A percentile compares a stretch with the other conserved stretches of the same genome.
Evolutionary conservation across 2,329 filamentous ascomycete species (phyloP).

Genomic region (Ophiocordyceps camponoti-floridani): DNA sequence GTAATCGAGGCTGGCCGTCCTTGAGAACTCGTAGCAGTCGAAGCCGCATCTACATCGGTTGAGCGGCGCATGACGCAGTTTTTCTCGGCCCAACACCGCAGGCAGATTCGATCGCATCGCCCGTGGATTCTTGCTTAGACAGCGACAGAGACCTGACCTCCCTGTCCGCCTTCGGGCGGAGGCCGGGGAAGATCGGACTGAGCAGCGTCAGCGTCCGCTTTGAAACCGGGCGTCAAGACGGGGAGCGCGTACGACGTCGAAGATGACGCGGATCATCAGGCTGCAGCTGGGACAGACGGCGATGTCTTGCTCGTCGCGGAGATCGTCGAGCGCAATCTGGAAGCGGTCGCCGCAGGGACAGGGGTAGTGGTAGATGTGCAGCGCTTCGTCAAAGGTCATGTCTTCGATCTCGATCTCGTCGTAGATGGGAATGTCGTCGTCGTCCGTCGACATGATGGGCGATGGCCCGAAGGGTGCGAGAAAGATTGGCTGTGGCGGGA

Average conservation of each 20-base stretch:
- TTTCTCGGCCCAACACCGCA: no score
- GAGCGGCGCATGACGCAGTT: no score
- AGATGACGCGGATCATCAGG: slow-evolving; percentile 90
- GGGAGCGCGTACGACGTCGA: slow-evolving; percentile 47
- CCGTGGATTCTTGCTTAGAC: slow-evolving; percentile 12
- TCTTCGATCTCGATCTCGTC: slow-evolving; percentile 98
- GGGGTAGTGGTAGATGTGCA: slow-evolving; percentile 87
- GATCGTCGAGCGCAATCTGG: slow-evolving; percentile 69
- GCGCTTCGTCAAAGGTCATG: slow-evolving; percentile 71
- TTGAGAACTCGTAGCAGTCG: no score
- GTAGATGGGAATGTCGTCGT: slow-evolving; percentile 54
- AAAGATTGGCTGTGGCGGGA: no score
- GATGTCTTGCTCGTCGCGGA: slow-evolving; percentile 80
- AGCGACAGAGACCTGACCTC: slow-evolving; percentile 19
- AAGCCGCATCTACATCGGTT: no score
- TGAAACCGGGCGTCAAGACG: not conserved
- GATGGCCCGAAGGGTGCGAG: no score
- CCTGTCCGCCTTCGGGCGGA: slow-evolving; percentile 12
- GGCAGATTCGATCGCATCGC: no score
- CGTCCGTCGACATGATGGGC: no score
- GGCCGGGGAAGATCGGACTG: slow-evolving; percentile 27
- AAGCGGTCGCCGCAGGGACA: slow-evolving; percentile 96
- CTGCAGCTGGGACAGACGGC: slow-evolving; percentile 97
- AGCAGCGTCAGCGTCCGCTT: not conserved
- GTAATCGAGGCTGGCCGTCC: no score